These are phyloP conservation scores for Fusarium concolor DNA, from an alignment of 2,329 filamentous ascomycete genomes.

Conservation along the genomic window DNA sequence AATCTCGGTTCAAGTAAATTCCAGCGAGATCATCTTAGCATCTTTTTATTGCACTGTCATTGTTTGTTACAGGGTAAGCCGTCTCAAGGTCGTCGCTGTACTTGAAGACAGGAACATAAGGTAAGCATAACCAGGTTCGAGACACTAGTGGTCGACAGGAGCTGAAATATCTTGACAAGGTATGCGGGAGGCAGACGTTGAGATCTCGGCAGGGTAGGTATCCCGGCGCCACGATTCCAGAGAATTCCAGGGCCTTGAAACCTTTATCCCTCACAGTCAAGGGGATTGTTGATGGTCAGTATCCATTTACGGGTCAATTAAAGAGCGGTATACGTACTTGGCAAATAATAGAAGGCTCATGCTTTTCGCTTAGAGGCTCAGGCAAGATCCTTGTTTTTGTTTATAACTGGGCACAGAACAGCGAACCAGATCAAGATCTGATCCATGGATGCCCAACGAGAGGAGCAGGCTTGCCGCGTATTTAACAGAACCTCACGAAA, in stretches of 20 bases:
- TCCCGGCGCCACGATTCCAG: conserved; percentile 32
- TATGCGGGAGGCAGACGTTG: conserved; percentile 24
- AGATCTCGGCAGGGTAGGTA: conserved; percentile 23
- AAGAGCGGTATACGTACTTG: conserved; percentile 29
- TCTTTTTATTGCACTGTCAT: background rate
- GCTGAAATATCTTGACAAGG: conserved; percentile 28
- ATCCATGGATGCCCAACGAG: conserved; percentile 29
- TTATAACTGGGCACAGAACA: conserved; percentile 8
- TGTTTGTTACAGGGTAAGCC: conserved; percentile 22
- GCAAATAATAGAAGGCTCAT: conserved; percentile 6
- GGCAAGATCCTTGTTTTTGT: conserved; percentile 16
- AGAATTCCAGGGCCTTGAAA: conserved; percentile 18
- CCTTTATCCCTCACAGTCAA: background rate
- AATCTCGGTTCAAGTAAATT: background rate
- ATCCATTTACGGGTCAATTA: conserved; percentile 24
- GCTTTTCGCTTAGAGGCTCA: background rate
- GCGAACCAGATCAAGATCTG: conserved; percentile 9
- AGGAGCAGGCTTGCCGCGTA: background rate
- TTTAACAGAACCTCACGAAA: conserved; percentile 2
- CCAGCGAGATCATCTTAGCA: background rate
- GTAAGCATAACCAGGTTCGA: conserved; percentile 23
- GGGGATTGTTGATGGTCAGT: conserved; percentile 6
- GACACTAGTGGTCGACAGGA: conserved; percentile 19
- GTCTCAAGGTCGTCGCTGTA: background rate
- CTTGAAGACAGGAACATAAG: conserved; percentile 13